Percentiles rank a stretch among this genome's conserved stretches.
Evolutionary conservation across 2,329 filamentous ascomycete species (phyloP).

Genomic region (Colletotrichum phormii): DNA sequence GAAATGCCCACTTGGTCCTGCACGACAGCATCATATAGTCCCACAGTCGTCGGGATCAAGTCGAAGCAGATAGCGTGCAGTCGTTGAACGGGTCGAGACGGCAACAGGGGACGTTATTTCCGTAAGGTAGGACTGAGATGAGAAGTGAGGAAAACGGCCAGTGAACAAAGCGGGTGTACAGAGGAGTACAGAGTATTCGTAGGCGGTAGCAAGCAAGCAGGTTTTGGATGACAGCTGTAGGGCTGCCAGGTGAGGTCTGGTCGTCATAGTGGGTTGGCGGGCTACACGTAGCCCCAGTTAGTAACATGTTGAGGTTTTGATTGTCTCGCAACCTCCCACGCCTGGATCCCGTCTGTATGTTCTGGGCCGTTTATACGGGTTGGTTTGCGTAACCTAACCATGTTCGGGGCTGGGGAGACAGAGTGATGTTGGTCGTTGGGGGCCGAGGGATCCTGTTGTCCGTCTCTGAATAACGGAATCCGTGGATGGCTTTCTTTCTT

Average conservation of each 20-base stretch:
- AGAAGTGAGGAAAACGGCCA: not conserved
- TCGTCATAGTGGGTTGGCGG: constrained; percentile 31
- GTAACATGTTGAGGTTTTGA: not conserved
- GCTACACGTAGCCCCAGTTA: constrained; percentile 22
- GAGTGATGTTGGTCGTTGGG: not conserved
- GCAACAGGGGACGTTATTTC: not conserved
- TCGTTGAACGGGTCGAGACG: not conserved
- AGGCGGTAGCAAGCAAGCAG: constrained; percentile 12
- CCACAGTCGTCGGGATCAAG: not conserved
- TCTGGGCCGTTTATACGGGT: not conserved
- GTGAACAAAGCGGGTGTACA: not conserved
- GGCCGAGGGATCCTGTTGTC: not conserved
- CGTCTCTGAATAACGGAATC: not conserved
- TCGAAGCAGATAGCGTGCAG: not conserved
- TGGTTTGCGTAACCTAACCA: not conserved
- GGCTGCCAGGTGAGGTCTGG: constrained; percentile 9
- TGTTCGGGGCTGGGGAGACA: not conserved
- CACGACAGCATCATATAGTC: constrained; percentile 27
- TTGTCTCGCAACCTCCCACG: not conserved
- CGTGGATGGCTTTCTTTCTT: not conserved
- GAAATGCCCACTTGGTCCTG: constrained; percentile 6
- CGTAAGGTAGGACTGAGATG: not conserved
- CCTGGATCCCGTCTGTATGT: not conserved
- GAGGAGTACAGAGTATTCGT: not conserved
- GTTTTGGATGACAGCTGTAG: constrained; percentile 15